Percentiles rank a stretch among this genome's conserved stretches.
phyloP scores from a whole-genome alignment of 2,329 filamentous ascomycete species.

The Fusarium sambucinum region DNA sequence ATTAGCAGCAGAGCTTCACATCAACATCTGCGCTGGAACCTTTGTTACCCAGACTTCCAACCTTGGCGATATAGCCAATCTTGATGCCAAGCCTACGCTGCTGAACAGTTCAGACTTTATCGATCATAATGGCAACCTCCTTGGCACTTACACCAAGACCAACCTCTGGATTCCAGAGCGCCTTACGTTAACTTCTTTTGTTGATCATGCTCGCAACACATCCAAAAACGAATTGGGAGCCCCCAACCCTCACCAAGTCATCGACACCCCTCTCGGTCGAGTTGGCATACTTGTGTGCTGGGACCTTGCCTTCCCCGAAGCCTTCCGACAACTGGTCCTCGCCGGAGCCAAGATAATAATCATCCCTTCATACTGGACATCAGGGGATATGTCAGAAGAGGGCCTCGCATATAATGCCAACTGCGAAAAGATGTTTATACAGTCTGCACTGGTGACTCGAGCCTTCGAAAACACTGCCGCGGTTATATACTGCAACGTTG shows the following conservation, averaged over 20 bases:
- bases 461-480: constrained; percentile 81
- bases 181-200: constrained; percentile 59
- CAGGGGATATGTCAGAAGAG: constrained; percentile 61
- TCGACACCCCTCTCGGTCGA: constrained; percentile 67
- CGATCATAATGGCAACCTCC: constrained; percentile 68
- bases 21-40: constrained; percentile 80
- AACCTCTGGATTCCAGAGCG: constrained; percentile 81
- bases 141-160: constrained; percentile 78
- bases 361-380: constrained; percentile 77
- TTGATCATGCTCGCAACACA: constrained; percentile 50
- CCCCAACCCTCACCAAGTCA: constrained; percentile 59
- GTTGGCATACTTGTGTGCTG: constrained; percentile 80
- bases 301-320: constrained; percentile 84
- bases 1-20: constrained; percentile 73
- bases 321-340: constrained; percentile 76
- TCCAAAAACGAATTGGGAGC: constrained; percentile 57
- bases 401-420: constrained; percentile 69
- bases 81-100: constrained; percentile 62
- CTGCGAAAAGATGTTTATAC: constrained; percentile 74
- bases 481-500: constrained; percentile 77
- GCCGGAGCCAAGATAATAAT: constrained; percentile 78
- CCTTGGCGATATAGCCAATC: constrained; percentile 58
- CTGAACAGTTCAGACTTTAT: constrained; percentile 77
- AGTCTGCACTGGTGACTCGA: constrained; percentile 70
- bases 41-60: constrained; percentile 63